Evolutionary conservation across 108 stramenopile genomes (phyloP).

Genomic region (Nitzschia inconspicua): DNA sequence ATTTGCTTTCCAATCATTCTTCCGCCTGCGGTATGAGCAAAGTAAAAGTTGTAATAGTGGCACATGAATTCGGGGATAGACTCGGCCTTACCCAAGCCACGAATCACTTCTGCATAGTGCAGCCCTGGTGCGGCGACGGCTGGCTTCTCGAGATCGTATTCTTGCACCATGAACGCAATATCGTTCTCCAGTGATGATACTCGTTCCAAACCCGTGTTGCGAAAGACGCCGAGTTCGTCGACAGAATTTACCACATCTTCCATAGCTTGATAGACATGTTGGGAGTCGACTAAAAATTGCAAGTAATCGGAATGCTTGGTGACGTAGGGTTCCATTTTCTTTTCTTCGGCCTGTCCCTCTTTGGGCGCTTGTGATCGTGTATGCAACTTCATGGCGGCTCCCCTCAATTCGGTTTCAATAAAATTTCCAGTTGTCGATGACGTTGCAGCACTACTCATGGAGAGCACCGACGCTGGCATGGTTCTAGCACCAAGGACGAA

Average conservation of each 20-base stretch:
- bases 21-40: slow-evolving; percentile 91
- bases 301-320: slow-evolving; percentile 76
- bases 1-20: slow-evolving; percentile 93
- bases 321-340: slow-evolving; percentile 38
- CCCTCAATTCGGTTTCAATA: slow-evolving; percentile 82
- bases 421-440: slow-evolving; percentile 35
- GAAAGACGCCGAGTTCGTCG: slow-evolving; percentile 56
- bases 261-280: slow-evolving; percentile 74
- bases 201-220: slow-evolving; percentile 86
- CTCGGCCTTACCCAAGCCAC: slow-evolving; percentile 32
- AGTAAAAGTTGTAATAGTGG: slow-evolving; percentile 94
- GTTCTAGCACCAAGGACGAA: no score
- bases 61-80: slow-evolving; percentile 88
- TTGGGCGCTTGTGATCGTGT: slow-evolving; percentile 86
- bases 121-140: slow-evolving; percentile 48
- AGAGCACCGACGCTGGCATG: no score
- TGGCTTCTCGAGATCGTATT: slow-evolving; percentile 48
- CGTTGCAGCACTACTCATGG: neutral
- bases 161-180: slow-evolving; percentile 80
- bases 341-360: slow-evolving; percentile 72
- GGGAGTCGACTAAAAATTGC: slow-evolving; percentile 77
- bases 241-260: slow-evolving; percentile 69
- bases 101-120: slow-evolving; percentile 56
- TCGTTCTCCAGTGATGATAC: slow-evolving; percentile 67
- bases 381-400: slow-evolving; percentile 90